Base-by-base conservation (phyloP, 805 yeast species). In the Candida tammaniensis region DNA sequence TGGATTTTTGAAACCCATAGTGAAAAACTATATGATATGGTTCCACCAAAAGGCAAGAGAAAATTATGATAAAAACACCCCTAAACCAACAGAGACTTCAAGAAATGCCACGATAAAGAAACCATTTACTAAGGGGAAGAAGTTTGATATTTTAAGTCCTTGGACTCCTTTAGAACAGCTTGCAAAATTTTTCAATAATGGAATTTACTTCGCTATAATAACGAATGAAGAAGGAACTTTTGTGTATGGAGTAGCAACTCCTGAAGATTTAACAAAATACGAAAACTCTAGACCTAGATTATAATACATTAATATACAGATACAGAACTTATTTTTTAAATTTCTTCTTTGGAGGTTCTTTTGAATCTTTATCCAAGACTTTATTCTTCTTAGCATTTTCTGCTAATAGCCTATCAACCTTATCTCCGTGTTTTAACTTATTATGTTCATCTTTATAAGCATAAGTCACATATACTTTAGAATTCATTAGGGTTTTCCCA, bases 341-440 rank as follows among this genome's bases (percentile, higher is more conserved):
- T 21, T 17, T 19, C 19, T 25, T 31, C 5, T 25, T 11, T 14
- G 15, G 20, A 14, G 10, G 11, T 18, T 11, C 16, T 20, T 17
- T 16, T 21, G 31, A 12, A 23, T 7, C 17, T 18, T 27, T 20
- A 5, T 32, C 29, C 10, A 17, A 7, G 15, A 27, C 5, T 18
- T 61, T 59, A 45, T 74, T 64, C 45, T 60, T 61, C 47, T 68
- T 66, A 2, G 87, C 88, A 46, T 74, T 78, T 23, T 63, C 66
- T 8, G 91, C 89, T 35, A 88, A 66, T 34, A 72, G 43, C 46
- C 96, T 68, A 53, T 89, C 96, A 0, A 78, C 76, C 24, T 70
- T 72, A 47, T 82, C 89, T n/a, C 96, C 96, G 48, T 86, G 94
- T 30, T 73, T 69, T 13, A 49, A 47, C 35, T 49, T 76, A n/a